Conservation (phyloP, 352 stramenopile genomes). For the Thalassiosira hispida region DNA sequence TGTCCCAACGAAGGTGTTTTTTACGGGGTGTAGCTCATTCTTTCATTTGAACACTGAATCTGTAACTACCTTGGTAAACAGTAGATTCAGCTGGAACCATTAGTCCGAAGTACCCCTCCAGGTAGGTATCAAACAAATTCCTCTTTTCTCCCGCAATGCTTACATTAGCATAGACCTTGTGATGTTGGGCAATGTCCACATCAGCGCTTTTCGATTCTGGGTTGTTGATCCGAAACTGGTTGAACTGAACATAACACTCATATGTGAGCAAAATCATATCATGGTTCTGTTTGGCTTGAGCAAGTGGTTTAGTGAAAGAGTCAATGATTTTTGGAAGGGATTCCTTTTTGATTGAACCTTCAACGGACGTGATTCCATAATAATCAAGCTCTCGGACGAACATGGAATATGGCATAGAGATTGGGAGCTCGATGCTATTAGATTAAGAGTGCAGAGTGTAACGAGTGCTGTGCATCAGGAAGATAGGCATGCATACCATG, state of each 20-base stretch:
- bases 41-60: too few species aligned
- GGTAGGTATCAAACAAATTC: constrained; percentile 14
- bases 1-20: too few species aligned
- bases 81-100: not conserved
- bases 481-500: too few species aligned
- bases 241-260: constrained; percentile 13
- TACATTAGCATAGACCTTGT: not conserved
- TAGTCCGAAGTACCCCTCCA: constrained; percentile 20
- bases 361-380: constrained; percentile 20
- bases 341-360: constrained; percentile 9
- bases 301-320: not conserved
- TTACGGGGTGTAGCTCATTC: too few species aligned
- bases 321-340: constrained; percentile 12
- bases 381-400: constrained; percentile 33
- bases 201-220: too few species aligned
- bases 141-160: not conserved
- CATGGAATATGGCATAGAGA: constrained; percentile 18
- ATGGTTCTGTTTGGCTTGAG: constrained; percentile 10
- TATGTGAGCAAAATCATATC: constrained; percentile 17
- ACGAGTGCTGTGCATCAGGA: not conserved
- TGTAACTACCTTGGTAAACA: too few species aligned
- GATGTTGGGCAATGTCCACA: too few species aligned
- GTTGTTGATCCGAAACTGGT: not conserved
- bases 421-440: constrained; percentile 35
- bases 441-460: not conserved